Evolutionary conservation across 768 basidiomycete genomes (phyloP), one percentile per base, ranked within the genome.

Genomic region (Galerina sulciceps): DNA sequence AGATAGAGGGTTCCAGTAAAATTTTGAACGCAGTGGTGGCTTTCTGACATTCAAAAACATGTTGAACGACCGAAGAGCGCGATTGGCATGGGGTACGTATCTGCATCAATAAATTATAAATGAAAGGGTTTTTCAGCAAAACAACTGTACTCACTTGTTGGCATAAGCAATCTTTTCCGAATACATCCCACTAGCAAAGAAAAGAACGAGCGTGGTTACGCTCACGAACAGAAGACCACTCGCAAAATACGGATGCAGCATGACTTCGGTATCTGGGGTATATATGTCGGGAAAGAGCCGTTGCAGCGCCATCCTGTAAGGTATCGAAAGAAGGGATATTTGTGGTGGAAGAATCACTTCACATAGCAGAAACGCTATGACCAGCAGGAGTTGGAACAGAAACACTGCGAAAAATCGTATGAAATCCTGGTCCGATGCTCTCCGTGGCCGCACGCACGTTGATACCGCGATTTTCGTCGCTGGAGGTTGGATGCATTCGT

Each of bases 131-230:
- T 15, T 31, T 2, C 3, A 6, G 38, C 17, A 22, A 53, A 35
- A 40, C 26, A 31, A 31, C 8, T 31, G 37, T 50, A 79, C 90
- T 67, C 71, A 96, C 96, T 90, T 90, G 77, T 97, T 95, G 17
- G 96, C 95, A 71, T 97, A 98, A 3, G 86, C 91, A 66, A 99
- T 96, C 78, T 96, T 96, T 73, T 99, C 95, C 3, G 89, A 81
- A 68, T 98, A 99, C 85, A 96, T 91, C 15, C 96, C 96, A 65
- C 92, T 96, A 9, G 94, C 94, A 71, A 97, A 98, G 81, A 99
- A 97, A 38, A 99, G 83, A 34, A 91, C 84, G 8, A 99, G 85
- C 2, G 96, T 96, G 13, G 94, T 95, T 53, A 94, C 86, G 17
- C 90, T 86, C 26, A 99, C 93, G 59, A 96, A 91, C 10, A 97